These are phyloP conservation scores for Scalesia atractyloides DNA, from an alignment of 129 eudicot genomes.

Conservation along the genomic window DNA sequence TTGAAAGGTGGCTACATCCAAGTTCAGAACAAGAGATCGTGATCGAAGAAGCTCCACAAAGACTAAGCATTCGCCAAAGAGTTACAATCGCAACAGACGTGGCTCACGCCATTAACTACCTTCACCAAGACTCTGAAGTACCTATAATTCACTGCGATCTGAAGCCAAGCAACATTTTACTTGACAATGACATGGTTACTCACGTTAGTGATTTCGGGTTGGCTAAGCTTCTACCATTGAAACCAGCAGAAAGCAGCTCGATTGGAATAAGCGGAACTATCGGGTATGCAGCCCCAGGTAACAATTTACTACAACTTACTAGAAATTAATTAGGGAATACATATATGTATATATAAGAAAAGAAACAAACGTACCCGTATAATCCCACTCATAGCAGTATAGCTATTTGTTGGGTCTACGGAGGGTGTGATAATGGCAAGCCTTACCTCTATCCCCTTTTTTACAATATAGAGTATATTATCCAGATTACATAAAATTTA, in stretches of 20 bases:
- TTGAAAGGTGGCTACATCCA: slow-evolving; percentile 42
- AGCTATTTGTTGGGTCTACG: too few relatives aligned
- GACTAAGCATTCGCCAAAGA: slow-evolving; percentile 27
- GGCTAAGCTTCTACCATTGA: slow-evolving; percentile 38
- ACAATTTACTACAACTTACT: not conserved
- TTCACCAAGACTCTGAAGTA: slow-evolving; percentile 29
- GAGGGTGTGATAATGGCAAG: too few relatives aligned
- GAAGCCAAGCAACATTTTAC: slow-evolving; percentile 42
- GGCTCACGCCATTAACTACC: slow-evolving; percentile 35
- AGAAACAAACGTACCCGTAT: too few relatives aligned
- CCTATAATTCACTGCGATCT: slow-evolving; percentile 42
- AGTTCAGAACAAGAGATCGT: slow-evolving; percentile 12
- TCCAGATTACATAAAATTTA: too few relatives aligned
- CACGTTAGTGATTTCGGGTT: slow-evolving; percentile 42
- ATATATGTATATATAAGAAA: too few relatives aligned
- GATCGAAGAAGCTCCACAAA: slow-evolving; percentile 14
- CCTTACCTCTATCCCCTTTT: too few relatives aligned
- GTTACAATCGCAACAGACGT: slow-evolving; percentile 31
- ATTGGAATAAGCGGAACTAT: slow-evolving; percentile 45
- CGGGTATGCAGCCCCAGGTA: slow-evolving; percentile 57
- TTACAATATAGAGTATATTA: too few relatives aligned
- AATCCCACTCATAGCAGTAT: too few relatives aligned
- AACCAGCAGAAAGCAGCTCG: slow-evolving; percentile 38
- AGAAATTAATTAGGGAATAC: too few relatives aligned
- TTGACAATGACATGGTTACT: slow-evolving; percentile 39